Base-by-base conservation (phyloP, 2,329 filamentous ascomycete species). In the Colletotrichum euphorbiae region DNA sequence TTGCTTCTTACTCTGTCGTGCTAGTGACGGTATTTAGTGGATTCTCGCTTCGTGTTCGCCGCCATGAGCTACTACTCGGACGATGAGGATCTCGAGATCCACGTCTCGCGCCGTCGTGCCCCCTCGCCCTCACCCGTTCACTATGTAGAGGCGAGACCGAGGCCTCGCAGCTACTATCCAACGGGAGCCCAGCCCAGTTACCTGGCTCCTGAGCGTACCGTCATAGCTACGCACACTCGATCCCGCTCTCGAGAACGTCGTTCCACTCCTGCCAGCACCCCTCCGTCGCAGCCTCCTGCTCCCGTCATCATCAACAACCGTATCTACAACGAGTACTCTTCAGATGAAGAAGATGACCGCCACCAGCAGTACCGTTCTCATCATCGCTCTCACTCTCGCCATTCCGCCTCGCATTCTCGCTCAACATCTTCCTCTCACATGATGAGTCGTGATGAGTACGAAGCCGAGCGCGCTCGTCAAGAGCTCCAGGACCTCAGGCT, bases 261-360 rank as follows among this genome's bases (percentile, higher is more conserved):
- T 17, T 80, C 80, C 11, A 80, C 76, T 68, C 81, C 82, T 21
- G 80, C 80, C 6, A 74, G 72, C 48, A 70, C 69, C 62, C 71
- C 74, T 36, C 60, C 73, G 17, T 72, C 74, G 17, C 74, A 70
- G 56, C 73, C 74, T 31, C 74, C 72, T 38, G 73, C 77, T 6
- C 75, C 75, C 9, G 80, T 89, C 54, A 83, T 89, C 59, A 88
- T 89, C 74, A 87, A 88, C 73, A 89, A 88, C 75, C 80, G 80
- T 64, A 84, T 86, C 65, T 83, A 85, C 72, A 84, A 84, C 68
- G 80, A 84, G 21, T 72, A 81, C 58, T 83, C 82, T 19, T 84
- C 80, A 5, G 83, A 84, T 40, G 80, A 80, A 2, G 77, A 80
- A 31, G 76, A 77, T 38, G 73, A 75, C 45, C 75, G 73, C 54